Evolutionary conservation across 306 rosid genomes (phyloP).

Genomic region (Canavalia ensiformis): DNA sequence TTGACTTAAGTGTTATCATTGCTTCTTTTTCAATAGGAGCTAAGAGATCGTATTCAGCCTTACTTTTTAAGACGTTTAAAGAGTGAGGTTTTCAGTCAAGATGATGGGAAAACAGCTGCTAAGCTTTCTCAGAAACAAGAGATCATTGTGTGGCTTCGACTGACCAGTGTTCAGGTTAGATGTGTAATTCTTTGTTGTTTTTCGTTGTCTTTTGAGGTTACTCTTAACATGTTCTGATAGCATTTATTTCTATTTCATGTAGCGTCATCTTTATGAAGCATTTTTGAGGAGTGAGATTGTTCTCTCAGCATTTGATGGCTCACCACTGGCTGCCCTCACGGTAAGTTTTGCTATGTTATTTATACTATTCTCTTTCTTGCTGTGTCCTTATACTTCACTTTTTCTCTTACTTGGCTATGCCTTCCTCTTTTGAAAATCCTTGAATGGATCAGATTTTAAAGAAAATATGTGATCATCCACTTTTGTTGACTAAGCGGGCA

Average conservation of each 20-base stretch:
- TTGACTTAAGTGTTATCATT: not conserved
- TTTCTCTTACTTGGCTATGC: not conserved
- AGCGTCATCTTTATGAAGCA: constrained; percentile 89
- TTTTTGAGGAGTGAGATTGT: constrained; percentile 85
- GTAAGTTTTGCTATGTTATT: constrained; percentile 53
- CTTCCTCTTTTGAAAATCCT: constrained; percentile 37
- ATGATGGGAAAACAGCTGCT: constrained; percentile 56
- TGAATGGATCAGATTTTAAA: constrained; percentile 72
- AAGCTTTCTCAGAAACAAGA: constrained; percentile 86
- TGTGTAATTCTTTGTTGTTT: constrained; percentile 36
- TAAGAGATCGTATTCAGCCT: constrained; percentile 85
- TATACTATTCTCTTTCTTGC: constrained; percentile 35
- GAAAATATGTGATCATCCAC: constrained; percentile 96
- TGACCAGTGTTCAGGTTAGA: constrained; percentile 82
- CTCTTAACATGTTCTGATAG: not conserved
- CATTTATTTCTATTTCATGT: constrained; percentile 43
- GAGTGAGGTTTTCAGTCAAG: constrained; percentile 86
- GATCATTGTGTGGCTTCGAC: constrained; percentile 86
- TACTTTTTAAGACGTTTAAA: constrained; percentile 88
- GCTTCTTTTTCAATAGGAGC: constrained; percentile 57
- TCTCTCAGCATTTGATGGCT: constrained; percentile 94
- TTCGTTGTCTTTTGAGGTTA: constrained; percentile 31
- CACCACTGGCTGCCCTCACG: constrained; percentile 90
- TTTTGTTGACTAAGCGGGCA: constrained; percentile 88
- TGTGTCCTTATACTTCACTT: not conserved